These are phyloP conservation scores for Saccharomycopsis capsularis DNA, from an alignment of 805 yeast genomes.

Conservation along the genomic window DNA sequence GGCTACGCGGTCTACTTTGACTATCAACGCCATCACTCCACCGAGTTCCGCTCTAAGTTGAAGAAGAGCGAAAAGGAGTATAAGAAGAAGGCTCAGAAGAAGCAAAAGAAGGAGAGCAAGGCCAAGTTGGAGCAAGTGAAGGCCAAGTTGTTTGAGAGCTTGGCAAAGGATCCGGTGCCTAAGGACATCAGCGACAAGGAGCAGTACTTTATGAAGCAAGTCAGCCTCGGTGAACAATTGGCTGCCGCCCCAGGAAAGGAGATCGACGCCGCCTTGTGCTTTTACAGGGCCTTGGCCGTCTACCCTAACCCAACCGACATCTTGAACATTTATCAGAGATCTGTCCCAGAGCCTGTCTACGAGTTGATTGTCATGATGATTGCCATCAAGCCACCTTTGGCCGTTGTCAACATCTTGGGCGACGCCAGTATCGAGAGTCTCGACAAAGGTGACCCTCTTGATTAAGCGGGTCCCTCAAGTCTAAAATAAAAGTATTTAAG, in stretches of 20 bases:
- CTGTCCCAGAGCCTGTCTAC: slow-evolving; percentile 74
- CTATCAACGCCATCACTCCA: slow-evolving; percentile 76
- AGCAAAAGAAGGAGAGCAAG: slow-evolving; percentile 51
- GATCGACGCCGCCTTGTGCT: slow-evolving; percentile 78
- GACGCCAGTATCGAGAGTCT: slow-evolving; percentile 30
- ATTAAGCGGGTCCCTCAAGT: background rate
- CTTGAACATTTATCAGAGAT: slow-evolving; percentile 81
- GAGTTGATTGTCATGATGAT: slow-evolving; percentile 83
- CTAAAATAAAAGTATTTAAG: background rate
- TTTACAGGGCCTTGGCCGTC: slow-evolving; percentile 87
- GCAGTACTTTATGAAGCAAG: slow-evolving; percentile 72
- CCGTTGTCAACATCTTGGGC: slow-evolving; percentile 61
- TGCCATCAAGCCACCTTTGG: slow-evolving; percentile 80
- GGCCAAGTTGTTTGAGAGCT: slow-evolving; percentile 53
- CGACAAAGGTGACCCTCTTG: slow-evolving; percentile 18
- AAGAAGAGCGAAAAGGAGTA: slow-evolving; percentile 58
- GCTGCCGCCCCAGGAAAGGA: slow-evolving; percentile 60
- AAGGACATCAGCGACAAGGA: slow-evolving; percentile 63
- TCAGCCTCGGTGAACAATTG: slow-evolving; percentile 78
- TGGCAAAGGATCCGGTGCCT: slow-evolving; percentile 72
- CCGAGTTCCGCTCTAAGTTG: slow-evolving; percentile 74
- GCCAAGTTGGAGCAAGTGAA: slow-evolving; percentile 54
- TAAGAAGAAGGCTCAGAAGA: slow-evolving; percentile 47
- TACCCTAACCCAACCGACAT: slow-evolving; percentile 95
- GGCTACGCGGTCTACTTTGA: slow-evolving; percentile 89